These are phyloP conservation scores for Lentinula novae-zelandiae DNA, from an alignment of 1,284 basidiomycete species.

Conservation along the genomic window DNA sequence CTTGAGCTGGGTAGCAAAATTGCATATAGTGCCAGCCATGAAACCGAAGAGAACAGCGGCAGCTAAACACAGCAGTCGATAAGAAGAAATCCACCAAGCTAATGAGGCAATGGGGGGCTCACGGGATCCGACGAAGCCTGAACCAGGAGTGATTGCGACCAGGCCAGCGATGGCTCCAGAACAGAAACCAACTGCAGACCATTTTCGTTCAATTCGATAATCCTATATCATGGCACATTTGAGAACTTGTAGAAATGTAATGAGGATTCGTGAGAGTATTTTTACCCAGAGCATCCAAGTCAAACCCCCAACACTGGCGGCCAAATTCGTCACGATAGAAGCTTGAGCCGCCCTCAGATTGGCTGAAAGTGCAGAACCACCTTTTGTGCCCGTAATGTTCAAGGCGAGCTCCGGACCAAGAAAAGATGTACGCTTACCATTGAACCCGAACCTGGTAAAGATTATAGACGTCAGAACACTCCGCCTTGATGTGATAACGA, in stretches of 20 bases:
- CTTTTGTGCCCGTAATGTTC: background rate
- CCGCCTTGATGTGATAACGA: background rate
- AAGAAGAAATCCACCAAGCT: background rate
- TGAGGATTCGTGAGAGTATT: background rate
- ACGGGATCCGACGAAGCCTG: background rate
- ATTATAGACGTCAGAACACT: background rate
- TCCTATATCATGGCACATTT: slow-evolving; percentile 44
- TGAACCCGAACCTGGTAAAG: slow-evolving; percentile 65
- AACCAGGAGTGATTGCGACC: slow-evolving; percentile 59
- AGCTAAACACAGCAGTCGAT: slow-evolving; percentile 65
- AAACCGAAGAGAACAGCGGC: slow-evolving; percentile 86
- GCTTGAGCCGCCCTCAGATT: slow-evolving; percentile 89
- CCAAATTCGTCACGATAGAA: slow-evolving; percentile 92
- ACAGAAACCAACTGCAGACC: slow-evolving; percentile 94
- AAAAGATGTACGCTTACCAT: slow-evolving; percentile 70
- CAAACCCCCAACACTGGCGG: slow-evolving; percentile 81
- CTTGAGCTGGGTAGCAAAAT: slow-evolving; percentile 97
- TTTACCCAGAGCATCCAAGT: slow-evolving; percentile 90
- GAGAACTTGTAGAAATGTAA: background rate
- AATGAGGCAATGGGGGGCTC: background rate
- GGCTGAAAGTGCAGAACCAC: slow-evolving; percentile 40
- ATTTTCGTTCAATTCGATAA: slow-evolving; percentile 90
- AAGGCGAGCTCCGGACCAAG: background rate
- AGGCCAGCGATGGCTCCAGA: slow-evolving; percentile 91
- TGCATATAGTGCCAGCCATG: slow-evolving; percentile 81